phyloP scores from a whole-genome alignment of 345 rosid species.

The Acer campestre region DNA sequence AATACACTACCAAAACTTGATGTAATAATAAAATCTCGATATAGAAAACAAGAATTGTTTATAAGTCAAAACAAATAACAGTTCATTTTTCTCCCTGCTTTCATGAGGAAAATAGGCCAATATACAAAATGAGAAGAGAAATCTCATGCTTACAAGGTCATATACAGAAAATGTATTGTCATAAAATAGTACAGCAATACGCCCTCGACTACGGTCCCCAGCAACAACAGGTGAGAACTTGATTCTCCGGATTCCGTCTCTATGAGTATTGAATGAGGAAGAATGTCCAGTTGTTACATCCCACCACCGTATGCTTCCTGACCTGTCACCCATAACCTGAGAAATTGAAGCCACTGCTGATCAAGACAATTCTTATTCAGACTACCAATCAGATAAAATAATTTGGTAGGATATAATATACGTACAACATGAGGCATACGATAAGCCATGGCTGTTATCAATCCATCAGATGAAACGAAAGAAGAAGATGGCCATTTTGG shows the following conservation, averaged over 20 bases:
- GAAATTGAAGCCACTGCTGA: conserved; percentile 19
- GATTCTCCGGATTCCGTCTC: conserved; percentile 93
- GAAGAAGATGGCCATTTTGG: conserved; percentile 99
- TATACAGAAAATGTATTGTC: conserved; percentile 94
- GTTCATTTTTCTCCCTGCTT: conserved; percentile 1
- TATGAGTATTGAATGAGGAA: conserved; percentile 86
- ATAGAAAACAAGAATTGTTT: background rate
- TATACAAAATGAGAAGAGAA: conserved; percentile 4
- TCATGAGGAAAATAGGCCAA: background rate
- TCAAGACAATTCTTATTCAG: conserved; percentile 13
- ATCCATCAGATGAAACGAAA: conserved; percentile 88
- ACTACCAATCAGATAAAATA: conserved; percentile 10
- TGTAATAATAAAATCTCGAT: background rate
- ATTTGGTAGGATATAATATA: conserved; percentile 26
- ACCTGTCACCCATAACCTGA: conserved; percentile 70
- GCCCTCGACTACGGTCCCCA: conserved; percentile 95
- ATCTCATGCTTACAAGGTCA: conserved; percentile 75
- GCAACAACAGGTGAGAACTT: conserved; percentile 94
- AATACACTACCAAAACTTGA: background rate
- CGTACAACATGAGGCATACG: conserved; percentile 97
- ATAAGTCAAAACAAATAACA: background rate
- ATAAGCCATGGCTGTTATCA: conserved; percentile 97
- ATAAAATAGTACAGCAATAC: conserved; percentile 89
- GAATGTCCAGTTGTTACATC: conserved; percentile 96
- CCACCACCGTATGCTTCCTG: conserved; percentile 99